These are phyloP conservation scores for Hyparrhenia diplandra DNA, from an alignment of 176 grass and related monocot genomes.

Conservation along the genomic window DNA sequence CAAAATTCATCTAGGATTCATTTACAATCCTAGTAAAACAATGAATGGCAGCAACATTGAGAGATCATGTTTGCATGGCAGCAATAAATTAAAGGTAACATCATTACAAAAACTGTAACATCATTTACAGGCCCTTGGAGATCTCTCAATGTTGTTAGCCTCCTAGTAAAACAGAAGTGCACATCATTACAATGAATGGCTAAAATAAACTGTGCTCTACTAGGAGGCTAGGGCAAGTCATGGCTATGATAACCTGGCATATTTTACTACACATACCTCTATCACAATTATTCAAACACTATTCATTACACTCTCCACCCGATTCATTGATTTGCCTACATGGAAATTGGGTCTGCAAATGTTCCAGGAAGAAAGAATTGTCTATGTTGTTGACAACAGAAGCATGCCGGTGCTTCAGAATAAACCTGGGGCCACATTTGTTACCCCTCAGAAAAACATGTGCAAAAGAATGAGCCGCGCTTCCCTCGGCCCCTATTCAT, in stretches of 20 bases:
- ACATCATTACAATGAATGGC: conserved; percentile 22
- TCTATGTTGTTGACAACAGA: too few relatives aligned
- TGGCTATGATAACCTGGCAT: conserved; percentile 31
- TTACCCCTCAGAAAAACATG: background rate
- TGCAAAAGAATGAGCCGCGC: background rate
- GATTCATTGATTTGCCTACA: background rate
- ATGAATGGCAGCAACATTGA: too few relatives aligned
- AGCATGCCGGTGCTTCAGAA: background rate
- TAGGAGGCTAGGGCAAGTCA: too few relatives aligned
- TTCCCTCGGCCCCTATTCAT: conserved; percentile 28
- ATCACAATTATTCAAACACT: conserved; percentile 31
- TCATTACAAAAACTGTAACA: too few relatives aligned
- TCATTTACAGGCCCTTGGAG: too few relatives aligned
- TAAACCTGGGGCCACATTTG: background rate
- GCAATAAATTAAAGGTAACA: too few relatives aligned
- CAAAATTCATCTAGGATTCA: too few relatives aligned
- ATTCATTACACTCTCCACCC: conserved; percentile 23
- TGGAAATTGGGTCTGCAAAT: conserved; percentile 1
- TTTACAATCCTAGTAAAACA: too few relatives aligned
- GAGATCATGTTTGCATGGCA: too few relatives aligned
- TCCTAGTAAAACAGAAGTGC: too few relatives aligned
- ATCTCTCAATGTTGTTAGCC: too few relatives aligned
- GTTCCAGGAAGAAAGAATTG: background rate
- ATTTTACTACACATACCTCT: conserved; percentile 44
- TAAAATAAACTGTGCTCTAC: conserved; percentile 24